Percentiles rank a stretch among this genome's conserved stretches.
These are phyloP conservation scores for Oenanthe sinensis DNA, from an alignment of 129 eudicot genomes.

Conservation along the genomic window DNA sequence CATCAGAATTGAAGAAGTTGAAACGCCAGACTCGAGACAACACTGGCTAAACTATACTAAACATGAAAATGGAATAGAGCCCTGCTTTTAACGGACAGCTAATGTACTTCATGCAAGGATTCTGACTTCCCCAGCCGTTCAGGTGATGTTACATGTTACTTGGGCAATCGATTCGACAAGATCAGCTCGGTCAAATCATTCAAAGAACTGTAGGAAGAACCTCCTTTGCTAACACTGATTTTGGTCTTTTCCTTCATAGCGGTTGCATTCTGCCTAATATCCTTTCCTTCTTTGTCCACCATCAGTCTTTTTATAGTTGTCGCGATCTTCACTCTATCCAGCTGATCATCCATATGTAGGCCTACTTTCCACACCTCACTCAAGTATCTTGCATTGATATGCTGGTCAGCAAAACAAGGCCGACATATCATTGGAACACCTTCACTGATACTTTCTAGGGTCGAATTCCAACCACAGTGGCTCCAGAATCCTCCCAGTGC, in stretches of 20 bases:
- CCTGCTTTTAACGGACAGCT: neutral
- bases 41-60: neutral
- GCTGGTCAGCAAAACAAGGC: conserved; percentile 24
- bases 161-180: neutral
- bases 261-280: conserved; percentile 8
- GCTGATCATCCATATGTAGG: conserved; percentile 12
- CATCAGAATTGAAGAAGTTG: neutral
- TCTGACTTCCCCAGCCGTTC: too few relatives aligned
- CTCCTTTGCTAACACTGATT: conserved; percentile 8
- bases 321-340: conserved; percentile 12
- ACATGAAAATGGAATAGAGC: neutral
- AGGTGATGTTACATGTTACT: neutral
- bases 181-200: conserved; percentile 11
- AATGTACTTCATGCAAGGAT: too few relatives aligned
- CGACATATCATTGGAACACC: conserved; percentile 32
- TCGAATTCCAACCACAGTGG: conserved; percentile 37
- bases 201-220: conserved; percentile 20
- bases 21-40: neutral
- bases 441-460: conserved; percentile 22
- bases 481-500: conserved; percentile 31
- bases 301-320: conserved; percentile 16
- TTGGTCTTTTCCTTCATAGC: conserved; percentile 13
- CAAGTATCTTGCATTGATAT: conserved; percentile 20
- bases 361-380: conserved; percentile 20
- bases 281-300: conserved; percentile 22